Conservation (phyloP, 2,329 filamentous ascomycete species). For the Alternaria sp. region DNA sequence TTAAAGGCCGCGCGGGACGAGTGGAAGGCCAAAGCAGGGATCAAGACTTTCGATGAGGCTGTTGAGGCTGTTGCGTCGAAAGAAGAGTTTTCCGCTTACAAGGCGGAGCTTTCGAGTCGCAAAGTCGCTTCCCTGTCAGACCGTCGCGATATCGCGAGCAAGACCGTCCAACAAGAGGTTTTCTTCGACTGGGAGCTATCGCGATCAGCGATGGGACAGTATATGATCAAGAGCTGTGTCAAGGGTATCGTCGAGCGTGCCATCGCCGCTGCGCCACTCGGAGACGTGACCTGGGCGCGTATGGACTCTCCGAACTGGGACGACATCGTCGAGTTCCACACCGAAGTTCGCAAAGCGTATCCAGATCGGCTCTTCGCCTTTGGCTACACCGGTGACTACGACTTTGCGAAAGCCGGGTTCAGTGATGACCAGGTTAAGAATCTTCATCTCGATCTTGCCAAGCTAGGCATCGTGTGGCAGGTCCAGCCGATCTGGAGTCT, state of each 20-base stretch:
- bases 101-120: neutral
- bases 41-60: conserved; percentile 48
- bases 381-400: conserved; percentile 49
- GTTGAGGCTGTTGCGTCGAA: conserved; percentile 22
- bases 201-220: conserved; percentile 44
- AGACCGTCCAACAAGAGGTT: conserved; percentile 23
- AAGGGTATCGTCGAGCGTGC: conserved; percentile 45
- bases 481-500: conserved; percentile 51
- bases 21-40: conserved; percentile 41
- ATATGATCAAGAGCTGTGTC: conserved; percentile 42
- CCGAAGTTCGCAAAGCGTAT: conserved; percentile 41
- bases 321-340: conserved; percentile 49
- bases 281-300: conserved; percentile 49
- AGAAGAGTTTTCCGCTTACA: neutral
- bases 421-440: conserved; percentile 38
- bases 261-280: conserved; percentile 45
- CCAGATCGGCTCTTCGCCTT: conserved; percentile 50
- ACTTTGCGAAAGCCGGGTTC: conserved; percentile 47
- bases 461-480: conserved; percentile 51
- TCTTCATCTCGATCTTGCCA: conserved; percentile 44
- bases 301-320: conserved; percentile 47
- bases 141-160: neutral
- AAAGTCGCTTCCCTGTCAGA: neutral
- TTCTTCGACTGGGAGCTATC: conserved; percentile 47
- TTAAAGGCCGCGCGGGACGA: conserved; percentile 35